Evolutionary conservation across 805 yeast genomes (phyloP).

Genomic region (Wickerhamiella azymoides): DNA sequence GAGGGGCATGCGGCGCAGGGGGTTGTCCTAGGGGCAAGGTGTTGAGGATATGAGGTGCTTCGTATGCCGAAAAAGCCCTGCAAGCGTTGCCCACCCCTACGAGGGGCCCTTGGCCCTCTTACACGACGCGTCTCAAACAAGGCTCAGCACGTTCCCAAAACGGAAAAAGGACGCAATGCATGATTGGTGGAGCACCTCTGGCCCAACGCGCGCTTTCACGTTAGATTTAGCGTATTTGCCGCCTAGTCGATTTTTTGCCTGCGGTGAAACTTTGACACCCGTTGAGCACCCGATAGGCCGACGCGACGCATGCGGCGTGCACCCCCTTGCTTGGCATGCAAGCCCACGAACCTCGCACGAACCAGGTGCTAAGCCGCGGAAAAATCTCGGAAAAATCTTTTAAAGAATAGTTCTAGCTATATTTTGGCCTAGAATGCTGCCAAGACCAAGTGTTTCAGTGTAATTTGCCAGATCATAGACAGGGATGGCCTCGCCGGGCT

Average conservation of each 20-base stretch:
- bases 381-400: background rate
- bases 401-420: background rate
- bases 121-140: background rate
- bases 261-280: background rate
- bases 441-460: too few species aligned
- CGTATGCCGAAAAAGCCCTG: too few species aligned
- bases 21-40: too few species aligned
- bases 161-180: background rate
- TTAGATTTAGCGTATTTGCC: too few species aligned
- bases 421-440: too few species aligned
- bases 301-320: background rate
- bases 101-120: too few species aligned
- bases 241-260: background rate
- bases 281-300: background rate
- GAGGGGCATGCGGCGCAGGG: background rate
- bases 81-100: too few species aligned
- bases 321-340: background rate
- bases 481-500: too few species aligned
- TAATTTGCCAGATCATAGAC: too few species aligned
- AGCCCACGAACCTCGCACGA: background rate
- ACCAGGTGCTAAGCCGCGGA: background rate
- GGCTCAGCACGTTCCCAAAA: background rate
- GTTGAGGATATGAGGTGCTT: too few species aligned
- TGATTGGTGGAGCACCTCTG: background rate
- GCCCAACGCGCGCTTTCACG: background rate